Evolutionary conservation across 169 alveolate species (phyloP), one percentile per base, ranked within the genome.

Genomic region (Plasmodium relictum): DNA sequence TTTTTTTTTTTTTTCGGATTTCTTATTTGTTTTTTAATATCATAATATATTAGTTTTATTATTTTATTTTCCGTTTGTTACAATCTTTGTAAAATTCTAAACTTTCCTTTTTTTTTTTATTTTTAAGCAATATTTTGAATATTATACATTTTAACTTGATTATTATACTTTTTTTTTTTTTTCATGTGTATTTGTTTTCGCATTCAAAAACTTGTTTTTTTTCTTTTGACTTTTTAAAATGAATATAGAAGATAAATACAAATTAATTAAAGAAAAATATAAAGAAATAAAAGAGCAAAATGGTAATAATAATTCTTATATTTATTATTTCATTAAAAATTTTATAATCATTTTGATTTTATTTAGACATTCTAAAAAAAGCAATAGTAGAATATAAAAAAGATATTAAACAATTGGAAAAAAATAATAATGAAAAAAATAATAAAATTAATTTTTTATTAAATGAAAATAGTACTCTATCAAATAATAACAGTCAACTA

Each of bases 311-410:
- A 10, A 52, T 39, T 44, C 16, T 45, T 26, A 6, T 20, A 1
- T 45, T 62, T 78, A 52, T 83, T 41, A 41, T 37, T 10, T 22
- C 14, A 20, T 18, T 45, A 3, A 31, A 12, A 12, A 73, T 54
- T 54, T 54, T n/a, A n/a, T 20, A 7, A 42, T 14, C 5, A 14
- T n/a, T 2, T 62, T 16, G 16, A 44, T 76, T 62, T 24, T 18
- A 41, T 24, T 62, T 76, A 83, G 91, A 83, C 61, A 83, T 83
- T 26, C 26, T 83, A 31, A 83, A 83, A 59, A 83, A 83, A 37
- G 91, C 91, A 26, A 83, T 83, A 41, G 48, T 83, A 54, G 91
- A 83, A 59, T 83, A 83, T 48, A 83, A 83, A 83, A 83, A 83
- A 39, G 91, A 83, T 39, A 68, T 83, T 83, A 70, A 66, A 45